These are phyloP conservation scores for Nevesoporus exiguus DNA, from an alignment of 768 basidiomycete species.

Conservation along the genomic window DNA sequence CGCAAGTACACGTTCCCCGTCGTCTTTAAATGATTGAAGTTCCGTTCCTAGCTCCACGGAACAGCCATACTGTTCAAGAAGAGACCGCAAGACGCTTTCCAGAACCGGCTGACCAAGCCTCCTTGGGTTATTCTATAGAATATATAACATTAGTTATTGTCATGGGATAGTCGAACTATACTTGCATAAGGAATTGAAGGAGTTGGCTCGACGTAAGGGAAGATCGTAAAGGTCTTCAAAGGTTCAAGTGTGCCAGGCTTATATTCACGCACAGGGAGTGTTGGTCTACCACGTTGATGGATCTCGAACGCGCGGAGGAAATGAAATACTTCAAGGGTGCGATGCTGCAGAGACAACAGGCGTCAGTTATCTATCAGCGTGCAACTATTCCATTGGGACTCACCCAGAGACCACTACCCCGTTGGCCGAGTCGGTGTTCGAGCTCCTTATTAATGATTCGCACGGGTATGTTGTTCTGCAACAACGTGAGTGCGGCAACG, in stretches of 20 bases:
- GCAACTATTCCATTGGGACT: neutral
- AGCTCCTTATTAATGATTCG: slow-evolving; percentile 51
- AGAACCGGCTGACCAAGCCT: slow-evolving; percentile 24
- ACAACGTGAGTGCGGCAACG: slow-evolving; percentile 30
- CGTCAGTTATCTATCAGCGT: neutral
- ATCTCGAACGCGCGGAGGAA: slow-evolving; percentile 39
- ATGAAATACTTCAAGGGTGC: slow-evolving; percentile 43
- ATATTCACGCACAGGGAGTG: slow-evolving; percentile 34
- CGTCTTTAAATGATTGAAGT: slow-evolving; percentile 41
- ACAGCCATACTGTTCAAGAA: slow-evolving; percentile 23
- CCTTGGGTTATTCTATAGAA: slow-evolving; percentile 6
- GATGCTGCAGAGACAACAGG: slow-evolving; percentile 11
- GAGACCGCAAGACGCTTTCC: slow-evolving; percentile 27
- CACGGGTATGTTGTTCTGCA: slow-evolving; percentile 45
- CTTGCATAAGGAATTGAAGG: slow-evolving; percentile 28
- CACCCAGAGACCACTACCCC: slow-evolving; percentile 40
- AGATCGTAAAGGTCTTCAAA: slow-evolving; percentile 4
- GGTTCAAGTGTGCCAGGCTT: slow-evolving; percentile 21
- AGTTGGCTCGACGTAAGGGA: slow-evolving; percentile 14
- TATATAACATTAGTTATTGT: neutral
- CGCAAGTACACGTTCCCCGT: slow-evolving; percentile 35
- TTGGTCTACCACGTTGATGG: slow-evolving; percentile 24
- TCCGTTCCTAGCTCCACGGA: slow-evolving; percentile 43
- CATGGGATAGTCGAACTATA: neutral
- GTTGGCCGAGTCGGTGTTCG: slow-evolving; percentile 34